phyloP scores from a whole-genome alignment of 768 basidiomycete species.

The Kondoa malvinella region DNA sequence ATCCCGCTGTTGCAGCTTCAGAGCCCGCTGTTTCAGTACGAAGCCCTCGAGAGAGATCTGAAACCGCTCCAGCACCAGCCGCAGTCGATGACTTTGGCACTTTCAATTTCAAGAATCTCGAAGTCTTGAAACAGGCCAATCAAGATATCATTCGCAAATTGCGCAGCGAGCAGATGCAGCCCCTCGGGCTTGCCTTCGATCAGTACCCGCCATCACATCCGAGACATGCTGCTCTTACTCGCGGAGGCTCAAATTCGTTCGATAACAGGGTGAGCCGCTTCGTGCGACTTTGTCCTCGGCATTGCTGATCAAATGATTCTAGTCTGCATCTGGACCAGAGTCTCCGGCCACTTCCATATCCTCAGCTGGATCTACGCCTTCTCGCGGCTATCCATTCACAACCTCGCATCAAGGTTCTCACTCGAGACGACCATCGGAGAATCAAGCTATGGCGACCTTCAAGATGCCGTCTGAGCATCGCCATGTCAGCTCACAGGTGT shows the following conservation, averaged over 20 bases:
- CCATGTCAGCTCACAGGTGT: slow-evolving; percentile 4
- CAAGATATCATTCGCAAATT: slow-evolving; percentile 94
- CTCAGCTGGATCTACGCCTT: slow-evolving; percentile 4
- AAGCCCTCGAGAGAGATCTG: slow-evolving; percentile 36
- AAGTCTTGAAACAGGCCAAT: slow-evolving; percentile 89
- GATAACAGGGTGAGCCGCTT: slow-evolving; percentile 12
- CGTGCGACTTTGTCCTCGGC: not conserved
- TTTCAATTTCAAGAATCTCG: slow-evolving; percentile 95
- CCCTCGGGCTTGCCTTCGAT: slow-evolving; percentile 14
- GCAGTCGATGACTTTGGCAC: slow-evolving; percentile 72
- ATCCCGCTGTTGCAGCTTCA: not conserved
- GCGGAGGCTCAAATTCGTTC: slow-evolving; percentile 7
- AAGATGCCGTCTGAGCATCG: slow-evolving; percentile 1
- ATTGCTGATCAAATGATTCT: not conserved
- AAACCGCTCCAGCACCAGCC: slow-evolving; percentile 4
- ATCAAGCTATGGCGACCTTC: slow-evolving; percentile 8
- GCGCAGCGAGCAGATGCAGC: slow-evolving; percentile 73
- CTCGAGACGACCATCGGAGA: slow-evolving; percentile 13
- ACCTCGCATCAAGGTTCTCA: slow-evolving; percentile 9
- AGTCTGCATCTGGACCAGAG: not conserved
- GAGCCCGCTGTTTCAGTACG: not conserved
- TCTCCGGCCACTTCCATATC: not conserved
- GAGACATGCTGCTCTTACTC: slow-evolving; percentile 15
- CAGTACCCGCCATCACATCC: slow-evolving; percentile 18
- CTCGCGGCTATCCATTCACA: not conserved